These are phyloP conservation scores for Nephelium lappaceum DNA, from an alignment of 345 rosid genomes.

Conservation along the genomic window DNA sequence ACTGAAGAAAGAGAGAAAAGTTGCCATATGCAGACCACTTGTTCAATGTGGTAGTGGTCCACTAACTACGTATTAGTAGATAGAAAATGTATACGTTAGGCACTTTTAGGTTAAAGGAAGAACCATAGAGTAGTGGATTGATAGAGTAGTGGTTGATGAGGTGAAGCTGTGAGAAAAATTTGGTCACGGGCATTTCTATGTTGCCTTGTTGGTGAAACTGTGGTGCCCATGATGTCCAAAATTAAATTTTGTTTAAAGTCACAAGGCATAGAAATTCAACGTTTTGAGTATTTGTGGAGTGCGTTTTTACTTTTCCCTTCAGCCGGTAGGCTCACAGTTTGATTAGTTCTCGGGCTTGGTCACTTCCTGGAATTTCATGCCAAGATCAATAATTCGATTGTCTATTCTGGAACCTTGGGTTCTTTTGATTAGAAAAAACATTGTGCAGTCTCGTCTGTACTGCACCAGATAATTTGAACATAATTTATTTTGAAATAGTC, in stretches of 20 bases:
- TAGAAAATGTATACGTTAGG: not conserved
- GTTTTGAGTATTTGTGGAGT: not conserved
- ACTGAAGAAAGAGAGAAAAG: not conserved
- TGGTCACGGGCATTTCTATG: too few relatives aligned
- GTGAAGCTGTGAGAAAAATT: too few relatives aligned
- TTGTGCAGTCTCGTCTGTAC: too few relatives aligned
- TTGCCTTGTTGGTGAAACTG: not conserved
- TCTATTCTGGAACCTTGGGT: too few relatives aligned
- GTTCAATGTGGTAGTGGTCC: not conserved
- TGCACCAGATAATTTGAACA: too few relatives aligned
- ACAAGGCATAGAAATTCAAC: not conserved
- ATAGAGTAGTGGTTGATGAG: too few relatives aligned
- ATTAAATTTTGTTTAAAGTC: not conserved
- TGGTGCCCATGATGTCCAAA: not conserved
- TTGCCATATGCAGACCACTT: conserved; percentile 10
- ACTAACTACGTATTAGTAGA: not conserved
- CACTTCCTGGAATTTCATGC: not conserved
- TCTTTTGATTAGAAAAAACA: too few relatives aligned
- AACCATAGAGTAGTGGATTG: not conserved
- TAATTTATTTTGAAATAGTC: not conserved
- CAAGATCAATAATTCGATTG: not conserved
- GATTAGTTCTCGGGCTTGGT: not conserved
- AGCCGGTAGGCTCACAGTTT: conserved; percentile 6
- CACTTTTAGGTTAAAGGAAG: not conserved
- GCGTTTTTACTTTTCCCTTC: not conserved